phyloP scores from a whole-genome alignment of 495 filamentous ascomycete species.

The Cercophora scortea region DNA sequence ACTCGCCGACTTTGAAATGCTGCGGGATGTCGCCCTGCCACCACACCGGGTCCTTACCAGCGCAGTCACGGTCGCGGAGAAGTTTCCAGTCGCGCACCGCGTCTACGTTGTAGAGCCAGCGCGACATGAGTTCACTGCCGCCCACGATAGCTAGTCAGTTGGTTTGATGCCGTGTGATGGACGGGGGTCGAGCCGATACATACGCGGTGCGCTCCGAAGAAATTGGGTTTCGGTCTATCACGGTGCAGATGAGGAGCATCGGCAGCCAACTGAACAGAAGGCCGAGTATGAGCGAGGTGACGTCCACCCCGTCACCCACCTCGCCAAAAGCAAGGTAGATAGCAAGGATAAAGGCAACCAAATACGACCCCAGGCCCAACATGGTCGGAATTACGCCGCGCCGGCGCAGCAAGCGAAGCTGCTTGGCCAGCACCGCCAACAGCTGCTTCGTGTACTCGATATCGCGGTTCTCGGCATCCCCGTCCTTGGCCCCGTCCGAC shows the following conservation, averaged over 20 bases:
- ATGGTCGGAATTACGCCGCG: conserved; percentile 1
- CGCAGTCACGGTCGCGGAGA: background rate
- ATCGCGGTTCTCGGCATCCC: background rate
- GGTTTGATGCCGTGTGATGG: background rate
- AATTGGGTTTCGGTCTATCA: conserved; percentile 8
- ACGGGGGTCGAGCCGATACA: background rate
- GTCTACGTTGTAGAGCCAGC: conserved; percentile 6
- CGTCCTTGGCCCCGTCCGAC: background rate
- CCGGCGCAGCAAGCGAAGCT: conserved; percentile 3
- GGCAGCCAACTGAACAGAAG: conserved; percentile 6
- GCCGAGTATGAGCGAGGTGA: background rate
- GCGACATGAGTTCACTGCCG: background rate
- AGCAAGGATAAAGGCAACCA: conserved; percentile 5
- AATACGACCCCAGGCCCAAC: conserved; percentile 1
- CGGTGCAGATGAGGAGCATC: conserved; percentile 5
- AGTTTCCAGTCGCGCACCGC: background rate
- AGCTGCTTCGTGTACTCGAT: background rate
- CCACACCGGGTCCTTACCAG: background rate
- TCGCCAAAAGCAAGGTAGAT: conserved; percentile 4
- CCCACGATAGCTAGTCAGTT: background rate
- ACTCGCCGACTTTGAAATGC: background rate
- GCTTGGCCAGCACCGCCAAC: background rate
- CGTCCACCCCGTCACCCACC: background rate
- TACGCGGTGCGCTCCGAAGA: background rate
- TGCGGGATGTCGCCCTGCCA: background rate